phyloP scores from a whole-genome alignment of 352 stramenopile genomes.

The Thalassiosira mediterranea region DNA sequence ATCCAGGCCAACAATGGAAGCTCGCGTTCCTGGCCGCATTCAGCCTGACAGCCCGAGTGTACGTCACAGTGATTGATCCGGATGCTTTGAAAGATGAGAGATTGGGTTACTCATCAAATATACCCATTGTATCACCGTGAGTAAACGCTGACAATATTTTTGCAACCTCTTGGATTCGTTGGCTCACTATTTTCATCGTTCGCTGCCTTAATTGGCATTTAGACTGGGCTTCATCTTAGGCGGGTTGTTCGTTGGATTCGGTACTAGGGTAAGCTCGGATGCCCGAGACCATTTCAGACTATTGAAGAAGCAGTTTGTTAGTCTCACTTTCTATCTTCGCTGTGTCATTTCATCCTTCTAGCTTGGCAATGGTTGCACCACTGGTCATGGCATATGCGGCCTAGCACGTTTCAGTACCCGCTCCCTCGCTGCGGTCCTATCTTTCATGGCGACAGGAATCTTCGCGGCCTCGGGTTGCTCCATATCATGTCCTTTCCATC shows the following conservation, averaged over 20 bases:
- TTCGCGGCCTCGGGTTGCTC: constrained; percentile 45
- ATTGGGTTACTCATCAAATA: constrained; percentile 14
- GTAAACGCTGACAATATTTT: too few species aligned
- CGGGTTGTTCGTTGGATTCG: constrained; percentile 76
- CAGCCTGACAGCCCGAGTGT: constrained; percentile 48
- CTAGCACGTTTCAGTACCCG: constrained; percentile 60
- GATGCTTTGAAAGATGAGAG: constrained; percentile 46
- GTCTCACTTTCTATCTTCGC: background rate
- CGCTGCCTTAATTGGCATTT: too few species aligned
- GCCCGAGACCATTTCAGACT: background rate
- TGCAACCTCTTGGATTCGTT: too few species aligned
- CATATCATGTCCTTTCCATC: constrained; percentile 30
- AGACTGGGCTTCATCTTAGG: constrained; percentile 54
- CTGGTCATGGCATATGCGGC: constrained; percentile 61
- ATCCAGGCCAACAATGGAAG: constrained; percentile 63
- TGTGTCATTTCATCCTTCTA: constrained; percentile 3
- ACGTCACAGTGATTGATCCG: constrained; percentile 29
- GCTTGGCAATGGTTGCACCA: constrained; percentile 62
- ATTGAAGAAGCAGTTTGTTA: background rate
- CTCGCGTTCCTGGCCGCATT: constrained; percentile 69
- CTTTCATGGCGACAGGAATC: constrained; percentile 73
- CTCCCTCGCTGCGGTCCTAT: constrained; percentile 71
- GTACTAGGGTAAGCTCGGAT: constrained; percentile 49
- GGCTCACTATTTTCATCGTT: too few species aligned
- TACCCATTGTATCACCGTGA: constrained; percentile 44